Percentiles rank a stretch among this genome's conserved stretches.
Evolutionary conservation across 2,329 filamentous ascomycete genomes (phyloP).

Genomic region (Phialophora expanda): DNA sequence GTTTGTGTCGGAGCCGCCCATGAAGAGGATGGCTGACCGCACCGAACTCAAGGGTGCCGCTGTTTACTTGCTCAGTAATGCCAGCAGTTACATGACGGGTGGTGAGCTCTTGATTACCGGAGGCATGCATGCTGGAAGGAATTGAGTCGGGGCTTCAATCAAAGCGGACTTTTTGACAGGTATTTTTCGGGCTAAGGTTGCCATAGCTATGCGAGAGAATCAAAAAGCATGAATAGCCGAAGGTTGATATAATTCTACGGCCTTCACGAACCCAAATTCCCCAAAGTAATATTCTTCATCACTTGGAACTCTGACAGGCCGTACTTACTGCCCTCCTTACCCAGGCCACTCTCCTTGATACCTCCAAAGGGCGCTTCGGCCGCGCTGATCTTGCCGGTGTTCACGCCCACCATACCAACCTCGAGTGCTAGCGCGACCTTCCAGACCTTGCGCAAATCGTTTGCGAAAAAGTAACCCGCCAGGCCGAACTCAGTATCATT

Average conservation of each 20-base stretch:
- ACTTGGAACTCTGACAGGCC: conserved; percentile 19
- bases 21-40: conserved; percentile 47
- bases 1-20: conserved; percentile 49
- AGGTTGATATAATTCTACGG: no score
- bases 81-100: conserved; percentile 49
- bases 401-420: conserved; percentile 77
- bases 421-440: conserved; percentile 69
- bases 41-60: conserved; percentile 49
- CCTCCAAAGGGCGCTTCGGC: conserved; percentile 48
- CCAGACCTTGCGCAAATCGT: conserved; percentile 16
- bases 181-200: no score
- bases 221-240: no score
- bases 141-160: neutral
- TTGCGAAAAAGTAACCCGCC: conserved; percentile 19
- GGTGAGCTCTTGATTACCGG: conserved; percentile 46
- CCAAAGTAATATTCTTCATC: conserved; percentile 29
- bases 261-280: conserved; percentile 14
- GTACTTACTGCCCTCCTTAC: conserved; percentile 56
- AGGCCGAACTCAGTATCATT: conserved; percentile 44
- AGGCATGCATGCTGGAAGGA: conserved; percentile 46
- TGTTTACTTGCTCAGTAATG: conserved; percentile 50
- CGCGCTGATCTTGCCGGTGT: conserved; percentile 63
- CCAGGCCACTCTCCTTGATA: conserved; percentile 51
- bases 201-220: no score
- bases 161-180: neutral